Base-by-base conservation (phyloP, 169 alveolate genomes). In the Cyclospora cayetanensis region DNA sequence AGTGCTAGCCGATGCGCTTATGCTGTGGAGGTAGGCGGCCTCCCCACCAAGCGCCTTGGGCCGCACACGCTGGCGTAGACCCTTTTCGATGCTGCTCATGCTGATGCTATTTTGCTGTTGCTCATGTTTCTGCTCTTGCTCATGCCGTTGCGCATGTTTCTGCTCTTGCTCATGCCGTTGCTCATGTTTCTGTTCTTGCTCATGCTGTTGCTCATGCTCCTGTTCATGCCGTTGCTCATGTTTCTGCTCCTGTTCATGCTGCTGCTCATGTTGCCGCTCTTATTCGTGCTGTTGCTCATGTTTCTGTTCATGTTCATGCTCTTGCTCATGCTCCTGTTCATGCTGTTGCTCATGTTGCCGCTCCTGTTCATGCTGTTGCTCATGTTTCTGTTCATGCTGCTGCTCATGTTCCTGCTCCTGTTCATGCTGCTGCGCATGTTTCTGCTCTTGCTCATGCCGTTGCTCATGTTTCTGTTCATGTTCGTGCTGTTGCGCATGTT, bases 41-140 rank as follows among this genome's bases (percentile, higher is more conserved):
- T 31, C 53, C 7, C 55, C n/a, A n/a, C n/a, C n/a, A n/a, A n/a
- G n/a, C n/a, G n/a, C n/a, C n/a, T n/a, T n/a, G n/a, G n/a, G n/a
- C n/a, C n/a, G n/a, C n/a, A n/a, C n/a, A n/a, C n/a, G n/a, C n/a
- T n/a, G n/a, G n/a, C n/a, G n/a, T n/a, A n/a, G n/a, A n/a, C 53
- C 5, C 42, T 37, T 70, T 46, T 37, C 37, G 82, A 29, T 70
- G 82, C 55, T 70, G 83, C 55, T 31, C 31, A 7, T 70, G 83
- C 53, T 70, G 83, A 50, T 70, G 83, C 53, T 70, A n/a, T n/a
- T 31, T 22, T 70, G 83, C 53, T 70, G 83, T 53, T 70, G 83
- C 53, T 70, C 15, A 46, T 46, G 7, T 46, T 7, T 20, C 41
- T 65, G 77, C 77, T 2, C 41, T 22, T 20, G 42, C n/a, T n/a